Evolutionary conservation across 208 protist genomes (phyloP).

Genomic region (Acanthamoeba healyi): DNA sequence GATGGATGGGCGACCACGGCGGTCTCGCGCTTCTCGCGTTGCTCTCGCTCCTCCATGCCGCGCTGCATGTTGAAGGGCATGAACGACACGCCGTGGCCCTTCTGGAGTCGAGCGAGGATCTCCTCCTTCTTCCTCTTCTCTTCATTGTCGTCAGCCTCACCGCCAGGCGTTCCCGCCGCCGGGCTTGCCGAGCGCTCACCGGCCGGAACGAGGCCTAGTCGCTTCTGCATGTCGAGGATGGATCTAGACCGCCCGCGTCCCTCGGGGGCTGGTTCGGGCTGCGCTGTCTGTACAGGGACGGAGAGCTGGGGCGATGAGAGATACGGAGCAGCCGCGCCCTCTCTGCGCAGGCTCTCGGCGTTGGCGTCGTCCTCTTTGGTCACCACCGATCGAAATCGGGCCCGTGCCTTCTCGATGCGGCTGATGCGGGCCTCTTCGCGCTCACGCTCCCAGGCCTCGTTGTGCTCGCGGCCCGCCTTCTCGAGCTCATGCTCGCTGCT

Average conservation of each 20-base stretch:
- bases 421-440: background rate
- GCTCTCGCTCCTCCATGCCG: no score
- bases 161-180: background rate
- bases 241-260: background rate
- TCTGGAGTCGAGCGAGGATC: conserved; percentile 26
- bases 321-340: background rate
- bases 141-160: background rate
- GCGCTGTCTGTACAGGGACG: background rate
- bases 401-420: background rate
- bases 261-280: background rate
- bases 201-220: background rate
- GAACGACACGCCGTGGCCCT: background rate
- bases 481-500: no score
- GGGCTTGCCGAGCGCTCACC: background rate
- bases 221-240: conserved; percentile 43
- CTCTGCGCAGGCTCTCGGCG: background rate
- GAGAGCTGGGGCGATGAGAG: background rate
- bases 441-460: background rate
- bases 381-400: background rate
- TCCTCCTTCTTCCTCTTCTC: conserved; percentile 35
- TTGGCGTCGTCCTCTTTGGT: conserved; percentile 9
- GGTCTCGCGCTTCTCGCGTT: conserved; percentile 1
- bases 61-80: background rate
- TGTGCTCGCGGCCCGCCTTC: background rate
- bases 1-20: background rate